Evolutionary conservation across 192 early-diverging fungal genomes (phyloP).

Genomic region (Diversispora epigaea): DNA sequence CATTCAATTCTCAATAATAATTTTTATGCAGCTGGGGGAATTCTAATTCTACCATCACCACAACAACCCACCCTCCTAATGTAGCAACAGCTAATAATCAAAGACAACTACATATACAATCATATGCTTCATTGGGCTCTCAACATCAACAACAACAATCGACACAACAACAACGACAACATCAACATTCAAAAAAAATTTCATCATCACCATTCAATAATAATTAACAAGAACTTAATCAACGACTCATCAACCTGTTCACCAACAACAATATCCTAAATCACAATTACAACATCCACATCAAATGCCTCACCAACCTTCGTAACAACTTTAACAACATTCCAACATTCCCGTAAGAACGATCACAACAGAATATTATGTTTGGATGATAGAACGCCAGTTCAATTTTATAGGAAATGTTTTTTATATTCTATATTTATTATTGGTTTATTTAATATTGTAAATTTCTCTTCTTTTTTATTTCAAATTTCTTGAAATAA

Average conservation of each 20-base stretch:
- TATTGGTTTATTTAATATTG: too few species aligned
- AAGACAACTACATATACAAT: neutral
- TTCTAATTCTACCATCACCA: neutral
- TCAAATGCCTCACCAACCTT: too few species aligned
- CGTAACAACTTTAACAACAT: too few species aligned
- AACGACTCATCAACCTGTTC: too few species aligned
- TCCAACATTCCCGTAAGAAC: neutral
- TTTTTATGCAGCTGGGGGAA: too few species aligned
- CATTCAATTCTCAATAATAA: too few species aligned
- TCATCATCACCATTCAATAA: neutral
- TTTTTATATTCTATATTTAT: neutral
- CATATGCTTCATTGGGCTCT: neutral
- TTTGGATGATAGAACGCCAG: conserved; percentile 38
- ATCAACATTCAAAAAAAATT: too few species aligned
- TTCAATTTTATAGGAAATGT: conserved; percentile 42
- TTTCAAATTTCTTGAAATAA: too few species aligned
- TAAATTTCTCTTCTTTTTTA: too few species aligned
- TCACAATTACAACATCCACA: neutral
- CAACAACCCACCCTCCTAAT: neutral
- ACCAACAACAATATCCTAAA: neutral
- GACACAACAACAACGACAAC: neutral
- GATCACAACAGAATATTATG: neutral
- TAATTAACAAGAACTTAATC: neutral
- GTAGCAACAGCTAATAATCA: too few species aligned
- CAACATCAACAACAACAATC: too few species aligned